phyloP scores from a whole-genome alignment of 306 rosid species.

The Dryas octopetala region DNA sequence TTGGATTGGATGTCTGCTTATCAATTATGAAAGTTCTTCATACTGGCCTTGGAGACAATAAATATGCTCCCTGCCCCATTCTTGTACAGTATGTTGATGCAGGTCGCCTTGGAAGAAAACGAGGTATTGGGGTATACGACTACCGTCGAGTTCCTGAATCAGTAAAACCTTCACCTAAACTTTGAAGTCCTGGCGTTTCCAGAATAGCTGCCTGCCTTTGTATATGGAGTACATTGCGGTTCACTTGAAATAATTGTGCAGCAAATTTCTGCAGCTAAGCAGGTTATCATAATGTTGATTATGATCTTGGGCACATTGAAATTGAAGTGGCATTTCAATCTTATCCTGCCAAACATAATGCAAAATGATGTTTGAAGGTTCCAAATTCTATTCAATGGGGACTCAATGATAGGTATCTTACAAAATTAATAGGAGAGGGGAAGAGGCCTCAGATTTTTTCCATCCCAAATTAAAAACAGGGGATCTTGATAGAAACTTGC shows the following conservation, averaged over 20 bases:
- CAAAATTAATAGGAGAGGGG: background rate
- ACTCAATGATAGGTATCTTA: background rate
- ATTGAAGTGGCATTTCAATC: background rate
- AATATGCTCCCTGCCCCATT: conserved; percentile 88
- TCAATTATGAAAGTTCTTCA: conserved; percentile 94
- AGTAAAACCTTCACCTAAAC: conserved; percentile 48
- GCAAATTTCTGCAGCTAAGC: background rate
- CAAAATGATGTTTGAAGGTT: background rate
- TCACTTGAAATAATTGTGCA: conserved; percentile 1
- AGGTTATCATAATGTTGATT: background rate
- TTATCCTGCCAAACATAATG: background rate
- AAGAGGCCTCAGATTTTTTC: no score
- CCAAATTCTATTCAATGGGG: background rate
- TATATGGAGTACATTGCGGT: background rate
- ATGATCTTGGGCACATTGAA: background rate
- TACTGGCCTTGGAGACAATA: conserved; percentile 74
- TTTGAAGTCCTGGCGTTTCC: conserved; percentile 25
- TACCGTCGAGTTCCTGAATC: conserved; percentile 38
- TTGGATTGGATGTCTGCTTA: conserved; percentile 88
- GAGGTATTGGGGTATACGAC: conserved; percentile 80
- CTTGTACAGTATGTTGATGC: conserved; percentile 87
- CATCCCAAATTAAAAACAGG: no score
- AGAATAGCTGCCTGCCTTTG: background rate
- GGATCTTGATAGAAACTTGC: no score
- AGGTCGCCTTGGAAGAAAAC: conserved; percentile 77